Base-by-base conservation (phyloP, 371 early-diverging fungal genomes). In the Mucor velutinosus region DNA sequence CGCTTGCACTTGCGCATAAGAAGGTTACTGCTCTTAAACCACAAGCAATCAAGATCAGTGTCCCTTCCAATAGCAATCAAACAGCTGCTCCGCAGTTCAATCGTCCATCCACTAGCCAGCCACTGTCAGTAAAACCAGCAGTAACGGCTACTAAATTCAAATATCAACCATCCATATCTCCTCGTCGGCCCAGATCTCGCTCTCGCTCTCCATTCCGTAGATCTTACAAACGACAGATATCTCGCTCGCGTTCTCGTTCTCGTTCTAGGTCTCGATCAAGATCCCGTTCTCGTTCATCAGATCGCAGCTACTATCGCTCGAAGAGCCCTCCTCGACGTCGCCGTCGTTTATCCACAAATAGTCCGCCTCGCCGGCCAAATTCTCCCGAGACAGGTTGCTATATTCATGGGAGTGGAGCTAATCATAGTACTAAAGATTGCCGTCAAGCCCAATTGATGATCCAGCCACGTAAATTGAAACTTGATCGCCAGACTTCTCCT, bases 381-480 rank as follows among this genome's bases (percentile, higher is more conserved):
- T 53, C 63, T 6, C 11, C 11, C 7, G 63, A 37, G 17, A 37
- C 1, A 53, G 63, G 63, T 37, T 63, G 63, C 27, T 53, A 55
- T 25, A 21, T 63, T 25, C 63, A 63, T 53, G 63, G 63, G 3
- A 39, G 2, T 27, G 25, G 47, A 8, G 35, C 55, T 11, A 39
- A 14, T 6, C 63, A 63, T 39, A n/a, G 25, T 1, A 63, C 63
- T 19, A 63, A 63, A n/a, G 39, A 63, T 15, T 63, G 63, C n/a
- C 23, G 55, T 27, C 63, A 63, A 49, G 53, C 63, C 3, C 63
- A 63, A 63, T 37, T 63, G 29, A 41, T 63, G n/a, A 63, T 63
- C 27, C 37, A 53, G 0, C 21, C 63, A 10, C 53, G 55, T 39
- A 51, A 32, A 33, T 8, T 51, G 5, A 23, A 23, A 8, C 51